These are phyloP conservation scores for Alopecurus myosuroides DNA, from an alignment of 176 grass and related monocot genomes.

Conservation along the genomic window DNA sequence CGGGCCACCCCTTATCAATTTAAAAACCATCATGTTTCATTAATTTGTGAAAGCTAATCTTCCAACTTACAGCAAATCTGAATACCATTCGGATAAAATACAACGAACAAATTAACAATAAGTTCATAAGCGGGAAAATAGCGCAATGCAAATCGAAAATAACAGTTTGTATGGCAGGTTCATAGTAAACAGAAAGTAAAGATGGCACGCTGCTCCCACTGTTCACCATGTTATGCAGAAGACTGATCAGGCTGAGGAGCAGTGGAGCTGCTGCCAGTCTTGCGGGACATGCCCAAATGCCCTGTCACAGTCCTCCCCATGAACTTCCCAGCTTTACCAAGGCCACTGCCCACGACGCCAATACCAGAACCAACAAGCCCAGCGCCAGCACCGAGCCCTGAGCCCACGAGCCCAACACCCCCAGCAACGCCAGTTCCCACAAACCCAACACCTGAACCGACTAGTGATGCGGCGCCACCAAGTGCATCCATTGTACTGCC, in stretches of 20 bases:
- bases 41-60: background rate
- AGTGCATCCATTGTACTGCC: constrained; percentile 96
- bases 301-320: constrained; percentile 72
- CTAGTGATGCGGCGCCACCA: constrained; percentile 70
- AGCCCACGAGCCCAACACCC: constrained; percentile 51
- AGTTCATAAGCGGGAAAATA: constrained; percentile 2
- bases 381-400: constrained; percentile 52
- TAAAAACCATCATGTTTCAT: background rate
- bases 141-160: background rate
- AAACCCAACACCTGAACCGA: constrained; percentile 78
- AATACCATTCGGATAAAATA: background rate
- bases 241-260: constrained; percentile 36
- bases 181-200: background rate
- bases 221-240: constrained; percentile 22
- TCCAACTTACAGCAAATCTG: constrained; percentile 18
- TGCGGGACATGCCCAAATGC: constrained; percentile 68
- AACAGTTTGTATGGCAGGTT: background rate
- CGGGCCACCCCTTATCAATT: too few species aligned
- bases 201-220: background rate
- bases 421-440: constrained; percentile 65
- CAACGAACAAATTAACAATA: constrained; percentile 1
- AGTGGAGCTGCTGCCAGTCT: constrained; percentile 52
- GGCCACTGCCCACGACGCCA: constrained; percentile 68
- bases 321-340: constrained; percentile 84
- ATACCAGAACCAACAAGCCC: constrained; percentile 69